A percentile compares a stretch with the other conserved stretches of the same genome.
phyloP scores from a whole-genome alignment of 2,329 filamentous ascomycete species.

The Leptographium flavum region DNA sequence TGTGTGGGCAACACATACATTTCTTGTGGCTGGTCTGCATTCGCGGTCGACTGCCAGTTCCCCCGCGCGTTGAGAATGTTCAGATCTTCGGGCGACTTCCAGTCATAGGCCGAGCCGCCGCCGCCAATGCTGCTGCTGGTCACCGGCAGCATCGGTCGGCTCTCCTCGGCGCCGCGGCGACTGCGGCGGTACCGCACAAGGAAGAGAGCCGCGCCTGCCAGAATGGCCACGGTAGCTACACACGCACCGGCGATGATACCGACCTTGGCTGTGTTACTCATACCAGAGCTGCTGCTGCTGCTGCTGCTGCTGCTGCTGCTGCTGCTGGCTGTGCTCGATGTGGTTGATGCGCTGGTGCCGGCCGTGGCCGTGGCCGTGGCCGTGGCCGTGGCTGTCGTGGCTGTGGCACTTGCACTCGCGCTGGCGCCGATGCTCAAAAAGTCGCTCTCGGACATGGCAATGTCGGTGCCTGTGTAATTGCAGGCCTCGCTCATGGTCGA shows the following conservation, averaged over 20 bases:
- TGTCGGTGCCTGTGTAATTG: conserved; percentile 25
- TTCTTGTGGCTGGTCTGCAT: neutral
- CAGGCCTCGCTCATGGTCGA: conserved; percentile 29
- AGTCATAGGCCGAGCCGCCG: neutral
- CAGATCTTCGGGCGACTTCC: neutral
- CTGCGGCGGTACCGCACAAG: conserved; percentile 13
- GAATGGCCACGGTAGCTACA: conserved; percentile 10
- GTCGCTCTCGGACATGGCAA: conserved; percentile 25
- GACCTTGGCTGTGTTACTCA: conserved; percentile 14
- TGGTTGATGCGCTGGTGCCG: conserved; percentile 7
- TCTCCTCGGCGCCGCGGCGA: conserved; percentile 14
- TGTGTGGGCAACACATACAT: neutral
- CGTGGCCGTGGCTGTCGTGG: conserved; percentile 8
- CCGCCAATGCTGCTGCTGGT: conserved; percentile 13
- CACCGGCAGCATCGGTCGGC: conserved; percentile 16
- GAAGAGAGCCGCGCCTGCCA: conserved; percentile 11
- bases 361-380: conserved; percentile 13
- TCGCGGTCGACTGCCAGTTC: too few species aligned
- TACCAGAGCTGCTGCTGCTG: conserved; percentile 3
- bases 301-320: neutral
- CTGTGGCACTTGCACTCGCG: conserved; percentile 5
- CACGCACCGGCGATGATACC: conserved; percentile 15
- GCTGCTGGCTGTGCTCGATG: conserved; percentile 7
- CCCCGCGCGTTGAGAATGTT: too few species aligned
- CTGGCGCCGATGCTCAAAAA: conserved; percentile 22